Percentiles rank a stretch among this genome's conserved stretches.
These are phyloP conservation scores for Rhazya stricta DNA, from an alignment of 257 asterid species.

Conservation along the genomic window DNA sequence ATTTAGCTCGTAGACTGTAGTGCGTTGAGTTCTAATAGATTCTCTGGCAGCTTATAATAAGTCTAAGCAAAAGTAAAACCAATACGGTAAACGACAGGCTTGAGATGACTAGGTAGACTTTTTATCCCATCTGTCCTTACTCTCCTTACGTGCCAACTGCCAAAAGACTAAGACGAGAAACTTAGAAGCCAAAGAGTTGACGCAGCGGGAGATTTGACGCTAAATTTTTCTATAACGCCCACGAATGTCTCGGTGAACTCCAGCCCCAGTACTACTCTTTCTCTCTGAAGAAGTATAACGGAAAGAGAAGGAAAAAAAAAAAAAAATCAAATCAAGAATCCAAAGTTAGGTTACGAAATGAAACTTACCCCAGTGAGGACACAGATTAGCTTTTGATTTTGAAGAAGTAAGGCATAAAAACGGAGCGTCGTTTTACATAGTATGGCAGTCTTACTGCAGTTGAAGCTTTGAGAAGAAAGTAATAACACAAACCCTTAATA, in stretches of 20 bases:
- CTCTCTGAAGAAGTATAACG: not conserved
- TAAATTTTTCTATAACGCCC: constrained; percentile 11
- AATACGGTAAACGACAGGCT: constrained; percentile 19
- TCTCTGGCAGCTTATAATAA: constrained; percentile 34
- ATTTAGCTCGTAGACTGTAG: constrained; percentile 25
- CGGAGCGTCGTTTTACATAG: not conserved
- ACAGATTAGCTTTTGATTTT: not conserved
- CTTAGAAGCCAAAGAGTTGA: not conserved
- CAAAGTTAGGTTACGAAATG: not conserved
- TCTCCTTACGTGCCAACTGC: constrained; percentile 11
- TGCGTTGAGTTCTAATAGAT: constrained; percentile 40
- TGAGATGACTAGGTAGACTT: constrained; percentile 6
- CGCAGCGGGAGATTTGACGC: not conserved
- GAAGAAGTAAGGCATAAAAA: not conserved
- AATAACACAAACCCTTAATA: not conserved
- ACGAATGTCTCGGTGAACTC: constrained; percentile 16
- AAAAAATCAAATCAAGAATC: not conserved
- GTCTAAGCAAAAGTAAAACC: constrained; percentile 20
- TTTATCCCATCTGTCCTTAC: not conserved
- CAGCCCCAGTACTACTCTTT: not conserved
- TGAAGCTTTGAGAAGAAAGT: constrained; percentile 5
- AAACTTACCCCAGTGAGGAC: not conserved
- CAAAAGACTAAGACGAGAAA: not conserved
- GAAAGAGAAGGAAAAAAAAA: not conserved
- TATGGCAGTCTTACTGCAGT: not conserved